phyloP scores from a whole-genome alignment of 805 yeast genomes.

The Candida insectorum region DNA sequence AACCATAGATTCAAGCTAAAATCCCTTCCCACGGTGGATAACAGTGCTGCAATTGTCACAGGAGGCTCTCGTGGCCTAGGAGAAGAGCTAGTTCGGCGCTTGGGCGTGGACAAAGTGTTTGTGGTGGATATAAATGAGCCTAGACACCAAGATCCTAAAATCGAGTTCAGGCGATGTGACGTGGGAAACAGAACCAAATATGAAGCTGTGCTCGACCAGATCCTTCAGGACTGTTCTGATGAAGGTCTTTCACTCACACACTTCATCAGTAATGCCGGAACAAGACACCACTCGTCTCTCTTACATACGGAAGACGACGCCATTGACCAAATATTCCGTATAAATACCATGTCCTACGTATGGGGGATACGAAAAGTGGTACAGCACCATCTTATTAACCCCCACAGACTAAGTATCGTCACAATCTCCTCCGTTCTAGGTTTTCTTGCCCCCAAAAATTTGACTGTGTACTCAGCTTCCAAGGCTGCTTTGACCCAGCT shows the following conservation, averaged over 20 bases:
- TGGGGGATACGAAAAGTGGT: conserved; percentile 15
- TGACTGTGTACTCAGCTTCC: conserved; percentile 47
- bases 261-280: conserved; percentile 49
- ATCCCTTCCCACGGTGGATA: too few relatives aligned
- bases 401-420: conserved; percentile 22
- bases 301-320: conserved; percentile 18
- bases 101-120: conserved; percentile 17
- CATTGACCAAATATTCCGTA: conserved; percentile 22
- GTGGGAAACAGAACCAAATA: conserved; percentile 16
- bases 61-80: conserved; percentile 58
- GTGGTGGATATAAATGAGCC: conserved; percentile 14
- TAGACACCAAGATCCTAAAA: conserved; percentile 1
- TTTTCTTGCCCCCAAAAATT: conserved; percentile 44
- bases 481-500: conserved; percentile 44
- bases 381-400: conserved; percentile 14
- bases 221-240: conserved; percentile 20
- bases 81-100: conserved; percentile 26
- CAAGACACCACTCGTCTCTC: conserved; percentile 33
- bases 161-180: conserved; percentile 22
- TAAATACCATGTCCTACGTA: conserved; percentile 31
- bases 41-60: conserved; percentile 37
- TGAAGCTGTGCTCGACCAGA: conserved; percentile 11
- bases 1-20: too few relatives aligned
- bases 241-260: conserved; percentile 15
- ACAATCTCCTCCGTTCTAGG: conserved; percentile 48